Conservation (phyloP, 2,329 filamentous ascomycete genomes). For the Aureobasidium zeae region DNA sequence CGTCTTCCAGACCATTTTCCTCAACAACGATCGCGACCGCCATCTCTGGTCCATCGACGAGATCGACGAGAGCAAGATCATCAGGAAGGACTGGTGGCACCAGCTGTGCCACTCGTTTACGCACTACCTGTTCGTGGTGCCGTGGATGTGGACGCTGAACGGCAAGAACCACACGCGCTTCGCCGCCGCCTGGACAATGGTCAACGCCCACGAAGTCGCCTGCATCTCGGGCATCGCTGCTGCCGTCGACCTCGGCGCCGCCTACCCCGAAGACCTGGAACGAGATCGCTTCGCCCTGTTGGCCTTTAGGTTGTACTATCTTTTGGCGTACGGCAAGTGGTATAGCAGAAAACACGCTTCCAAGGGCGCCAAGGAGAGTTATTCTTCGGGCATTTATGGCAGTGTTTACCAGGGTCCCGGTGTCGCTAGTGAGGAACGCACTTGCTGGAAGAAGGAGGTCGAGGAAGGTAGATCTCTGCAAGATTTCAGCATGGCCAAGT, state of each 20-base stretch:
- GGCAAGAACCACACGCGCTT: constrained; percentile 54
- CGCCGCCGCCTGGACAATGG: constrained; percentile 59
- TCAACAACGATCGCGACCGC: constrained; percentile 47
- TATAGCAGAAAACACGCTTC: constrained; percentile 37
- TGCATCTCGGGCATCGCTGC: constrained; percentile 63
- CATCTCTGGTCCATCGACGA: constrained; percentile 52
- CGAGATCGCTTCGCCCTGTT: constrained; percentile 53
- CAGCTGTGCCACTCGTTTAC: constrained; percentile 56
- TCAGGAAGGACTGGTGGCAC: constrained; percentile 58
- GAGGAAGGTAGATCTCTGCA: constrained; percentile 28
- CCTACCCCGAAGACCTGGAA: constrained; percentile 54
- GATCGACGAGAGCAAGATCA: constrained; percentile 52
- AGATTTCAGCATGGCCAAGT: constrained; percentile 14
- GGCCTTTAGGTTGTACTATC: constrained; percentile 52
- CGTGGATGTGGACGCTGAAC: constrained; percentile 63
- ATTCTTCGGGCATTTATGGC: constrained; percentile 51
- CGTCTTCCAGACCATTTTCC: constrained; percentile 62
- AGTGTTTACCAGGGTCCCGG: constrained; percentile 53
- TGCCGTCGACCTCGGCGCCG: constrained; percentile 58
- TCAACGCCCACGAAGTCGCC: constrained; percentile 62
- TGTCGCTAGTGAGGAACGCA: constrained; percentile 43
- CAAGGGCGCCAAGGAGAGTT: constrained; percentile 43
- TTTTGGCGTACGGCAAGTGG: constrained; percentile 54
- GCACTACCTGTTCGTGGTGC: constrained; percentile 57
- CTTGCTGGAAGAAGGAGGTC: constrained; percentile 45